These are phyloP conservation scores for Discostella stelligera DNA, from an alignment of 352 stramenopile genomes.

Conservation along the genomic window DNA sequence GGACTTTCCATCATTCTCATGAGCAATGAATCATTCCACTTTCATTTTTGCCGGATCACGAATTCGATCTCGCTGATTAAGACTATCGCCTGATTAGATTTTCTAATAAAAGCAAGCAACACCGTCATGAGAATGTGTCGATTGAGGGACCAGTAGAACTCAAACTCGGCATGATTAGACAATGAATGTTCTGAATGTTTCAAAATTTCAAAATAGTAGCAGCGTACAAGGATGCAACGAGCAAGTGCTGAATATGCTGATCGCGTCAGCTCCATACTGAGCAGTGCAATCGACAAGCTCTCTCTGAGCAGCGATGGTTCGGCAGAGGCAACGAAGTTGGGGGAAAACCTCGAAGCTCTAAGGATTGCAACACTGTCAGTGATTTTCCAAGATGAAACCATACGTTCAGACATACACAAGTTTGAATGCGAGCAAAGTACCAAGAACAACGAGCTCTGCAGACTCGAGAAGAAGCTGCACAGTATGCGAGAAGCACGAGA, in stretches of 20 bases:
- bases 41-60: too few species aligned
- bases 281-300: constrained; percentile 2
- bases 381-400: constrained; percentile 1
- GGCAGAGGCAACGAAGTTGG: background rate
- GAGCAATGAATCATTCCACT: too few species aligned
- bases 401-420: constrained; percentile 18
- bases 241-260: constrained; percentile 13
- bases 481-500: constrained; percentile 13
- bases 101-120: too few species aligned
- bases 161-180: too few species aligned
- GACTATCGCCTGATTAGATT: too few species aligned
- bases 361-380: background rate
- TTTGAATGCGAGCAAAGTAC: constrained; percentile 19
- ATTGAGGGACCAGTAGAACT: too few species aligned
- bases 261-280: constrained; percentile 4
- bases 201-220: background rate
- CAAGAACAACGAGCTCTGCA: constrained; percentile 18
- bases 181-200: too few species aligned
- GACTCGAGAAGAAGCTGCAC: constrained; percentile 6
- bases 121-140: too few species aligned
- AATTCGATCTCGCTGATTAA: too few species aligned
- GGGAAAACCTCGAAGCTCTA: background rate
- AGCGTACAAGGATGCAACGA: constrained; percentile 1
- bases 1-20: too few species aligned
- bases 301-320: constrained; percentile 4